Conservation (phyloP, 371 early-diverging fungal species). For the Actinomucor elegans region DNA sequence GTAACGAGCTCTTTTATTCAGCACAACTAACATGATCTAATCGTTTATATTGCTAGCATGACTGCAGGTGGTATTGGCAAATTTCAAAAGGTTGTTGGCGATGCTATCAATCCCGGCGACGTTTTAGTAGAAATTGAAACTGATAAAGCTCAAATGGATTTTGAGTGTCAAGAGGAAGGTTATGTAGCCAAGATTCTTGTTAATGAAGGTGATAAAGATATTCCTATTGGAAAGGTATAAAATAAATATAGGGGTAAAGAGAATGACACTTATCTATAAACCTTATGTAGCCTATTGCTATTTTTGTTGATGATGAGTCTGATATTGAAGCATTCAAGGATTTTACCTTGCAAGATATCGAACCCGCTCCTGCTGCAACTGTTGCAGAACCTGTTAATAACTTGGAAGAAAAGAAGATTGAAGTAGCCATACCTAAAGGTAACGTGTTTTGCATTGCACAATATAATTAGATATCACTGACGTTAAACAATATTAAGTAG, state of each 20-base stretch:
- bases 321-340: constrained; percentile 87
- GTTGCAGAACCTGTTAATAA: not conserved
- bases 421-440: too few species aligned
- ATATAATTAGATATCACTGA: too few species aligned
- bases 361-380: constrained; percentile 35
- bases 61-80: constrained; percentile 94
- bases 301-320: constrained; percentile 88
- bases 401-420: constrained; percentile 3
- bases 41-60: constrained; percentile 59
- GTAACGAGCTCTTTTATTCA: constrained; percentile 25
- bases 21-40: not conserved
- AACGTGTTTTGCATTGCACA: too few species aligned
- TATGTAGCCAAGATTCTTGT: constrained; percentile 93
- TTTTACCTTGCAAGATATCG: constrained; percentile 57
- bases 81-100: constrained; percentile 96
- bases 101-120: constrained; percentile 92
- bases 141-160: constrained; percentile 99
- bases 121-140: constrained; percentile 98
- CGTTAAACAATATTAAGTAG: too few species aligned
- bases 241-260: not conserved
- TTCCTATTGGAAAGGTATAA: constrained; percentile 70
- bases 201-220: constrained; percentile 85
- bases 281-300: constrained; percentile 80
- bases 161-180: constrained; percentile 99
- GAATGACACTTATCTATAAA: constrained; percentile 8